Percentiles rank a stretch among this genome's conserved stretches.
phyloP scores from a whole-genome alignment of 345 rosid genomes.

The Ceriops zippeliana region DNA sequence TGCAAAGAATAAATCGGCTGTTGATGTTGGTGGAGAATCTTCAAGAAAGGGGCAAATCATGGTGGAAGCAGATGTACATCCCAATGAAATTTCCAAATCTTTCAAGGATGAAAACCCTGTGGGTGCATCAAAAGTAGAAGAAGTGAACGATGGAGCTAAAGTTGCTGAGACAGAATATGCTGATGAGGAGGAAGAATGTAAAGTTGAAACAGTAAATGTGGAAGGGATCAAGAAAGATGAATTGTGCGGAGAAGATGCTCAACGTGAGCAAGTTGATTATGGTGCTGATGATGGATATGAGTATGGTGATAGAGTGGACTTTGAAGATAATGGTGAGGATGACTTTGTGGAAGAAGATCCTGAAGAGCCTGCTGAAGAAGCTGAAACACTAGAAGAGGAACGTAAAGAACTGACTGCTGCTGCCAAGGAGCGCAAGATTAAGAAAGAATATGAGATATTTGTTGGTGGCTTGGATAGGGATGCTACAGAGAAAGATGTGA shows the following conservation, averaged over 20 bases:
- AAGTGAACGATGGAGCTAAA: background rate
- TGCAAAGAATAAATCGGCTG: slow-evolving; percentile 2
- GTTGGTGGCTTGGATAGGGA: slow-evolving; percentile 57
- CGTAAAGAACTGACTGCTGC: slow-evolving; percentile 39
- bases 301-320: slow-evolving; percentile 53
- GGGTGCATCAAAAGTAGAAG: slow-evolving; percentile 5
- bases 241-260: slow-evolving; percentile 22
- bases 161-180: slow-evolving; percentile 5
- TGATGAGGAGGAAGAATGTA: slow-evolving; percentile 16
- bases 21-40: slow-evolving; percentile 16
- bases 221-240: slow-evolving; percentile 19
- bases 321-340: slow-evolving; percentile 53
- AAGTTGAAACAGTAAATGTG: slow-evolving; percentile 8
- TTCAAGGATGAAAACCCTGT: slow-evolving; percentile 7
- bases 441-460: slow-evolving; percentile 60
- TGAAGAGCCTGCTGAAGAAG: slow-evolving; percentile 43
- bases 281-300: slow-evolving; percentile 44
- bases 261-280: slow-evolving; percentile 27
- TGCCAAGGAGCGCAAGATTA: slow-evolving; percentile 49
- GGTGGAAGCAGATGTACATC: slow-evolving; percentile 8
- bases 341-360: slow-evolving; percentile 40
- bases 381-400: slow-evolving; percentile 45
- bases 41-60: slow-evolving; percentile 4
- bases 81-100: slow-evolving; percentile 11
- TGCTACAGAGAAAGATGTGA: slow-evolving; percentile 58